Conservation (phyloP, 768 basidiomycete species). For the Melanogaster broomeanus region DNA sequence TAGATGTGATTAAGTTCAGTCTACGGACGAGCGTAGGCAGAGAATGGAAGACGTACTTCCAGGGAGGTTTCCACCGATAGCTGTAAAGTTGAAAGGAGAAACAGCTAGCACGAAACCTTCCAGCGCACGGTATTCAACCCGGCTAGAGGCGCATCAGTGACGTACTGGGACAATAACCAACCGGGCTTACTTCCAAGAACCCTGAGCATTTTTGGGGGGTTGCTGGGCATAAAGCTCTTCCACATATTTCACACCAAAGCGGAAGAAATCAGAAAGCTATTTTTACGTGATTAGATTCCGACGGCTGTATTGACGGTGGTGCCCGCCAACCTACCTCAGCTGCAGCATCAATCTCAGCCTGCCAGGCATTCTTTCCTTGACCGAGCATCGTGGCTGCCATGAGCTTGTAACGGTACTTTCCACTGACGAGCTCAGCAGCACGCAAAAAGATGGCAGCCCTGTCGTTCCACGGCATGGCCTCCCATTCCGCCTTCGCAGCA, state of each 20-base stretch:
- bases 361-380: conserved; percentile 99
- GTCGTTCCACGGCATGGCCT: conserved; percentile 94
- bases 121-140: conserved; percentile 93
- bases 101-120: conserved; percentile 98
- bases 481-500: conserved; percentile 87
- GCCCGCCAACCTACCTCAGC: conserved; percentile 70
- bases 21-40: neutral
- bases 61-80: conserved; percentile 94
- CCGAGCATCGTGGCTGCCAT: conserved; percentile 97
- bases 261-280: conserved; percentile 88
- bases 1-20: conserved; percentile 21
- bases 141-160: conserved; percentile 49
- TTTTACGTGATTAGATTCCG: conserved; percentile 6
- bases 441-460: conserved; percentile 98
- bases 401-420: conserved; percentile 94
- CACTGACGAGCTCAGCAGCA: conserved; percentile 93
- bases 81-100: conserved; percentile 98
- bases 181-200: conserved; percentile 88
- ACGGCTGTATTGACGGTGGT: neutral
- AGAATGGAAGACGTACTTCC: conserved; percentile 45
- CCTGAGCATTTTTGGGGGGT: conserved; percentile 81
- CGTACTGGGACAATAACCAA: neutral
- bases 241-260: conserved; percentile 96
- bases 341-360: conserved; percentile 98
- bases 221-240: conserved; percentile 94